A percentile compares a stretch with the other conserved stretches of the same genome.
phyloP scores from a whole-genome alignment of 208 protist species.

The Herpetomonas tarakana region DNA sequence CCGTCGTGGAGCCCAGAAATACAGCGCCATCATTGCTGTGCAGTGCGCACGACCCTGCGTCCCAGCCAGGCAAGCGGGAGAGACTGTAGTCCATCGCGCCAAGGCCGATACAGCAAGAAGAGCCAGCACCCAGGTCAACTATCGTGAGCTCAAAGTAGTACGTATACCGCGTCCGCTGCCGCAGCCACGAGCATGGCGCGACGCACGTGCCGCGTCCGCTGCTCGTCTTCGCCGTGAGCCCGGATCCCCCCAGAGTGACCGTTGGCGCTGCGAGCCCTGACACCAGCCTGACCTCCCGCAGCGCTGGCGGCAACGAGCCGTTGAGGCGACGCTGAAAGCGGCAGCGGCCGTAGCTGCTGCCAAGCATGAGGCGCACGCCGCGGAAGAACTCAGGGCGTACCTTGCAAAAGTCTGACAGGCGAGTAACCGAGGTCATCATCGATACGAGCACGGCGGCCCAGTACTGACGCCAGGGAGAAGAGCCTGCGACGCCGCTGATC shows the following conservation, averaged over 20 bases:
- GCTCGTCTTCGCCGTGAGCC: constrained; percentile 41
- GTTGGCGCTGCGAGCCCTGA: constrained; percentile 29
- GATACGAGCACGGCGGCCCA: constrained; percentile 62
- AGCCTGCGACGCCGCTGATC: neutral
- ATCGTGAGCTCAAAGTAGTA: constrained; percentile 90
- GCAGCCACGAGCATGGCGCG: constrained; percentile 50
- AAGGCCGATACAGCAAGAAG: constrained; percentile 68
- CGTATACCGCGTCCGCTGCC: constrained; percentile 8
- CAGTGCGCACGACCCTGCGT: constrained; percentile 67
- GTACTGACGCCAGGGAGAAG: constrained; percentile 8
- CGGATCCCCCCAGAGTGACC: constrained; percentile 48
- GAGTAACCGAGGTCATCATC: constrained; percentile 55
- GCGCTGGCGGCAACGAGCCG: constrained; percentile 35
- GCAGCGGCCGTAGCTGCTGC: neutral
- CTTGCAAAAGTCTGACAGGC: constrained; percentile 53
- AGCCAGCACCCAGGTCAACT: constrained; percentile 55
- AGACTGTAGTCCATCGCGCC: constrained; percentile 76
- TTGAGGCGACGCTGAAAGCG: constrained; percentile 42
- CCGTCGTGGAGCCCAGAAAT: constrained; percentile 43
- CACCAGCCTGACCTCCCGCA: constrained; percentile 45
- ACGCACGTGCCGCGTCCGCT: constrained; percentile 70
- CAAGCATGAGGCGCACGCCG: constrained; percentile 10
- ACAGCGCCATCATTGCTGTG: constrained; percentile 76
- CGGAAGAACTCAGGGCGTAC: constrained; percentile 26
- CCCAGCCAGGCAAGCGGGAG: constrained; percentile 79